These are phyloP conservation scores for Trapa incisa DNA, from an alignment of 345 rosid species.

Conservation along the genomic window DNA sequence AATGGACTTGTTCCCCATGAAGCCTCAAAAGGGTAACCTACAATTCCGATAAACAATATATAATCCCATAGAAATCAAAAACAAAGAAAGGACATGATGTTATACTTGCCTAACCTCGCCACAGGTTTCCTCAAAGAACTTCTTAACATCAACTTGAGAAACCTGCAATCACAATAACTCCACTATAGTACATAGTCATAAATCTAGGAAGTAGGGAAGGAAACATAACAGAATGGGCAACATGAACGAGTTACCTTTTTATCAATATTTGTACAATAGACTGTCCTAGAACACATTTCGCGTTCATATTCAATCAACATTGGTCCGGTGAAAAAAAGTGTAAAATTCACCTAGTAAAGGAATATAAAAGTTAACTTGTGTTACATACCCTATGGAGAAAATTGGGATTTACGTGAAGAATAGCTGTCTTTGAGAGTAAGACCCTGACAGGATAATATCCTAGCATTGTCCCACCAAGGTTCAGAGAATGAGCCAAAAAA, in stretches of 20 bases:
- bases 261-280: conserved; percentile 87
- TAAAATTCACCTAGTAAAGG: background rate
- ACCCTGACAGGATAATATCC: conserved; percentile 84
- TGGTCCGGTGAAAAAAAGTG: background rate
- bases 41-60: background rate
- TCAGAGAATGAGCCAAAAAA: conserved; percentile 27
- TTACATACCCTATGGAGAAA: conserved; percentile 75
- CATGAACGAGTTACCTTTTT: conserved; percentile 41
- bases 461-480: conserved; percentile 70
- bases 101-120: conserved; percentile 56
- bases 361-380: background rate
- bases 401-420: conserved; percentile 90
- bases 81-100: background rate
- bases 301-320: conserved; percentile 55
- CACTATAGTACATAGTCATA: background rate
- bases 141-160: conserved; percentile 70
- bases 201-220: background rate
- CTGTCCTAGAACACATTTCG: conserved; percentile 83
- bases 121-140: conserved; percentile 65
- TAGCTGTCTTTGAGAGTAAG: conserved; percentile 89
- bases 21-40: conserved; percentile 86
- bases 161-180: conserved; percentile 26
- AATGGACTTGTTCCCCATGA: conserved; percentile 72
- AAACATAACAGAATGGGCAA: background rate
- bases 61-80: background rate